phyloP scores from a whole-genome alignment of 768 basidiomycete genomes.

The Tulasnella sp. region DNA sequence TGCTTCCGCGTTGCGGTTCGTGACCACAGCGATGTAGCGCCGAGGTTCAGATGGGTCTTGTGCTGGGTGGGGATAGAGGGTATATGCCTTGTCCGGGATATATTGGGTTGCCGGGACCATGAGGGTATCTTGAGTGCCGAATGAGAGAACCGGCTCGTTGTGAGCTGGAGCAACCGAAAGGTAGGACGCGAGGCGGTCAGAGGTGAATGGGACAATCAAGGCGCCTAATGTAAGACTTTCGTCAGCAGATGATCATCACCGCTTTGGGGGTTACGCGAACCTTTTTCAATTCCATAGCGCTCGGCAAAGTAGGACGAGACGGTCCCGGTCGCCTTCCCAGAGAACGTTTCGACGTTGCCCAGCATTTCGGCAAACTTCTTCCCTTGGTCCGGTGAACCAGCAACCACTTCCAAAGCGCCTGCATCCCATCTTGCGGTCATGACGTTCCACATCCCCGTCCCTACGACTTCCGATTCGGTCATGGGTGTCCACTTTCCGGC shows the following conservation, averaged over 20 bases:
- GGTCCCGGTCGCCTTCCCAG: conserved; percentile 62
- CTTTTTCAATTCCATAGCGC: conserved; percentile 78
- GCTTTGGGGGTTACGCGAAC: conserved; percentile 44
- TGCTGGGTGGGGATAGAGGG: conserved; percentile 77
- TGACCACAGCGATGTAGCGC: conserved; percentile 71
- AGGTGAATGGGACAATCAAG: conserved; percentile 73
- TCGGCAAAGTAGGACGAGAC: conserved; percentile 77
- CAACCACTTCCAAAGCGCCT: conserved; percentile 73
- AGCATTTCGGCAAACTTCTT: conserved; percentile 74
- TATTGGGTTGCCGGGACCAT: conserved; percentile 76
- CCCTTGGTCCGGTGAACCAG: conserved; percentile 74
- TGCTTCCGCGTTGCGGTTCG: conserved; percentile 82
- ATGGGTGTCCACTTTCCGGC: conserved; percentile 69
- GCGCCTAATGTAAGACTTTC: conserved; percentile 54
- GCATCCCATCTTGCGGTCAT: conserved; percentile 74
- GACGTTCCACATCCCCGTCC: conserved; percentile 78
- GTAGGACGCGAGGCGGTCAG: conserved; percentile 75
- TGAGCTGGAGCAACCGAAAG: conserved; percentile 73
- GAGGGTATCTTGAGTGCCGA: conserved; percentile 80
- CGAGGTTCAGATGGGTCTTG: conserved; percentile 74
- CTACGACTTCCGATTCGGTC: conserved; percentile 75
- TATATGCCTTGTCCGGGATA: conserved; percentile 65
- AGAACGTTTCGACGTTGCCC: conserved; percentile 75
- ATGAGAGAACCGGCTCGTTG: conserved; percentile 74
- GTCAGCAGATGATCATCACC: neutral